These are phyloP conservation scores for Yarrowia porcina DNA, from an alignment of 805 yeast genomes.

Conservation along the genomic window DNA sequence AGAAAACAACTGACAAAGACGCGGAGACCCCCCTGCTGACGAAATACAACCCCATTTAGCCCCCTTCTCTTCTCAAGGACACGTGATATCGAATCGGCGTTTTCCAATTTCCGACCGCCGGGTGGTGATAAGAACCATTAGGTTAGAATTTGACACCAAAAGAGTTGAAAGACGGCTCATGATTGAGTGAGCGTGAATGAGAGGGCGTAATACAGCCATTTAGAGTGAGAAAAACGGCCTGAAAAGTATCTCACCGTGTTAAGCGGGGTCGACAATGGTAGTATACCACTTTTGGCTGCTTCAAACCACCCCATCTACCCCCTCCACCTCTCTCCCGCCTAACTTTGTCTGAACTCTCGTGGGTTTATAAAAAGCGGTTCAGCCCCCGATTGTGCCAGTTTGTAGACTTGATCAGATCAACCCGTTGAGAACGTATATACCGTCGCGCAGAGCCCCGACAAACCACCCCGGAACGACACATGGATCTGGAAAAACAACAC, in stretches of 20 bases:
- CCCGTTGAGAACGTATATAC: background rate
- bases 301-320: background rate
- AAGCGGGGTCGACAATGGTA: too few species aligned
- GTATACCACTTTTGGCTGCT: too few species aligned
- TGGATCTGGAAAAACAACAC: constrained; percentile 18
- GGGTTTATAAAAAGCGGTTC: constrained; percentile 20
- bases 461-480: background rate
- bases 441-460: too few species aligned
- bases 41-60: background rate
- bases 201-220: too few species aligned
- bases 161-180: background rate
- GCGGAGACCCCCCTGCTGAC: too few species aligned
- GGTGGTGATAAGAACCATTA: background rate
- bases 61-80: too few species aligned
- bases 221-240: too few species aligned
- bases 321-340: background rate
- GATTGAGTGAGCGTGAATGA: too few species aligned
- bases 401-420: background rate
- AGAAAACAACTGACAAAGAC: too few species aligned
- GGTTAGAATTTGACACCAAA: background rate
- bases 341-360: background rate
- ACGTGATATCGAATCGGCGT: background rate
- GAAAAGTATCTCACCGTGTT: too few species aligned
- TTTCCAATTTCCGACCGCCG: background rate
- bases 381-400: constrained; percentile 1